Percentiles rank a stretch among this genome's conserved stretches.
These are phyloP conservation scores for Mycogone perniciosa DNA, from an alignment of 2,329 filamentous ascomycete genomes.

Conservation along the genomic window DNA sequence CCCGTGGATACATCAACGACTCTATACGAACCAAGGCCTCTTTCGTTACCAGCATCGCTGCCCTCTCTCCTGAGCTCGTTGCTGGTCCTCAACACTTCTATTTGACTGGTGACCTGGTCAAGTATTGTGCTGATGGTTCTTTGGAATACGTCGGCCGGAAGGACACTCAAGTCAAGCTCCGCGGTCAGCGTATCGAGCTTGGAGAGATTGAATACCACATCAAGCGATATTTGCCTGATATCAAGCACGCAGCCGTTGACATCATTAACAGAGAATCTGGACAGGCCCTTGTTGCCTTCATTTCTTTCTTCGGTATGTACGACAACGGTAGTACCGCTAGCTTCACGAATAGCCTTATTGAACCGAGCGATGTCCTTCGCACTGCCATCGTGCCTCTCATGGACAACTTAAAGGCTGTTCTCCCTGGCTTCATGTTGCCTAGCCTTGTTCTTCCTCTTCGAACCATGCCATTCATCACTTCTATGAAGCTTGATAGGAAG, in stretches of 20 bases:
- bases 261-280: neutral
- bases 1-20: conserved; percentile 41
- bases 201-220: conserved; percentile 16
- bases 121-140: conserved; percentile 31
- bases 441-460: conserved; percentile 12
- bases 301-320: neutral
- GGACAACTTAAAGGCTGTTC: conserved; percentile 7
- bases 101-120: conserved; percentile 40
- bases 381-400: neutral
- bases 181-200: conserved; percentile 48
- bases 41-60: conserved; percentile 38
- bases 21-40: conserved; percentile 32
- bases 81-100: conserved; percentile 25
- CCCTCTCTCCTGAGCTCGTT: neutral
- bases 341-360: conserved; percentile 1
- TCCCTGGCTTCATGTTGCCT: conserved; percentile 18
- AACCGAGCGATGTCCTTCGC: neutral
- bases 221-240: neutral
- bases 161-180: conserved; percentile 50
- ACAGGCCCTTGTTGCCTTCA: conserved; percentile 5
- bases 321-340: neutral
- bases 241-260: conserved; percentile 4
- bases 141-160: conserved; percentile 43
- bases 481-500: conserved; percentile 14
- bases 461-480: conserved; percentile 14